These are phyloP conservation scores for Pseudogymnoascus sp. DNA, from an alignment of 2,329 filamentous ascomycete genomes.

Conservation along the genomic window DNA sequence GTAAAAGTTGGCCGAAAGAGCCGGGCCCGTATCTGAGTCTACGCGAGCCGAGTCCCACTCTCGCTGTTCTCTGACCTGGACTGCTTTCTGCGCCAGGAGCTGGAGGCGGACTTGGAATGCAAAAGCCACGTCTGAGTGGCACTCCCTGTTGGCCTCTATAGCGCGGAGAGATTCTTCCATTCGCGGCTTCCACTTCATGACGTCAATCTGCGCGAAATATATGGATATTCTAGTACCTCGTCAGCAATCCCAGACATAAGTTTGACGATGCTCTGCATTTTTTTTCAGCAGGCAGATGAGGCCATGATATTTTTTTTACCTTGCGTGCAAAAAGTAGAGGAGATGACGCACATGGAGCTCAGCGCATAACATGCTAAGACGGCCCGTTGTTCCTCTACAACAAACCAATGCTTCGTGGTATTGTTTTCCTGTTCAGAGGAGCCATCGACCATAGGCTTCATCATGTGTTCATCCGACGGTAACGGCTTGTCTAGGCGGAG, in stretches of 20 bases:
- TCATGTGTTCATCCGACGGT: conserved; percentile 25
- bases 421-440: background rate
- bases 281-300: background rate
- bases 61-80: no score
- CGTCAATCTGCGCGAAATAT: conserved; percentile 29
- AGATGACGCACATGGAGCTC: conserved; percentile 18
- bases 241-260: background rate
- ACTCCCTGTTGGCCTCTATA: no score
- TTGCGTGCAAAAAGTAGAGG: no score
- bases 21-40: conserved; percentile 11
- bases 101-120: no score
- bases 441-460: conserved; percentile 25
- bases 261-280: background rate
- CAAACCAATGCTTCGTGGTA: conserved; percentile 9
- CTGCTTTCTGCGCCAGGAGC: no score
- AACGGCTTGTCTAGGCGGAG: conserved; percentile 29
- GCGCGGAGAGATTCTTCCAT: conserved; percentile 31
- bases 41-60: conserved; percentile 18
- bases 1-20: conserved; percentile 21
- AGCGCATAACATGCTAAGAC: conserved; percentile 29
- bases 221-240: conserved; percentile 26
- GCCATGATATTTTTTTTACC: no score
- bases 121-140: no score
- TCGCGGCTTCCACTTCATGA: conserved; percentile 8
- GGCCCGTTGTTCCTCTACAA: conserved; percentile 24